Evolutionary conservation across 2,329 filamentous ascomycete genomes (phyloP), one percentile per base, ranked within the genome.

Genomic region (Graphium sp.): DNA sequence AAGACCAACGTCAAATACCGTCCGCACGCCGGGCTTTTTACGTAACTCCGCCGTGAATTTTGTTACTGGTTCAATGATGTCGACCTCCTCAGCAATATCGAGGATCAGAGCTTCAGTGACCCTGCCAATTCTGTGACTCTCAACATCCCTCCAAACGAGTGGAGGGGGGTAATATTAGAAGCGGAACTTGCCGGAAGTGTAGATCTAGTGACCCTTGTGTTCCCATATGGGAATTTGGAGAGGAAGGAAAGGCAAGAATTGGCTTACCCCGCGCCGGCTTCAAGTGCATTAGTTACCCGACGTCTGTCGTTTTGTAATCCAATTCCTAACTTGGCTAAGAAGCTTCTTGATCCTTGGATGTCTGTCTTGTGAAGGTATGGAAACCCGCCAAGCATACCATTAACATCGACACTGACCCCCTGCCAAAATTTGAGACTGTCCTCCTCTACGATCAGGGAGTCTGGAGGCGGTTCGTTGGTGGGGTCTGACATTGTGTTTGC

Each of bases 61-160:
- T 40, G 62, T 57, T 13, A 93, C 69, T 0, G 85, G 87, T 56
- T 94, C 85, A 18, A 94, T 70, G 14, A 91, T 62, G 46, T 94
- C 85, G 6, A 93, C 75, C 3, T 61, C 54, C 11, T 69, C 56
- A n/a, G 76, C 74, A 2, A 87, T 55, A 15, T 69, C 58, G 17
- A 75, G 52, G n/a, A 94, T 58, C 4, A 94, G 61, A 0, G 78
- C 79, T 32, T 76, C 63, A 0, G 83, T 92, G 34, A 94, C 67
- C 23, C 87, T 63, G 1, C 85, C 87, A 32, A 93, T 91, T 1
- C 85, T 73, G 36, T 14, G 6, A 10, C n/a, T n/a, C n/a, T n/a
- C n/a, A n/a, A n/a, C n/a, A n/a, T n/a, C n/a, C n/a, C n/a, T n/a
- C n/a, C n/a, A n/a, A n/a, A n/a, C n/a, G n/a, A n/a, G n/a, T n/a